Evolutionary conservation across 2,329 filamentous ascomycete genomes (phyloP).

Genomic region (Cladosporium sp.): DNA sequence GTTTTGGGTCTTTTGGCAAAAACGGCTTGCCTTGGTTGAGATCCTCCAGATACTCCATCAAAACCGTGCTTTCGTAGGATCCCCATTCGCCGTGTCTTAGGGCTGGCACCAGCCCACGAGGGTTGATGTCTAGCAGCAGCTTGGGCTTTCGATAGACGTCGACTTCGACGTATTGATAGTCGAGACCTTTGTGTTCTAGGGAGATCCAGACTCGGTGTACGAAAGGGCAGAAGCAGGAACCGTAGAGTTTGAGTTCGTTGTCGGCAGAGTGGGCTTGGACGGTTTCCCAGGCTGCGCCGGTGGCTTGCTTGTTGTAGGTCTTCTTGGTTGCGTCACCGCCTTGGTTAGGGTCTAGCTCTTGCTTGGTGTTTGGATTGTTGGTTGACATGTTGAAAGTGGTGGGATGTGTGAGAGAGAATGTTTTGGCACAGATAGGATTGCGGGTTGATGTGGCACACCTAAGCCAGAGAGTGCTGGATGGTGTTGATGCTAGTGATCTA

Average conservation of each 20-base stretch:
- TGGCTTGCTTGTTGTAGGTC: conserved; percentile 66
- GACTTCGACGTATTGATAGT: conserved; percentile 83
- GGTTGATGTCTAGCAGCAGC: conserved; percentile 69
- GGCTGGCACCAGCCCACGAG: conserved; percentile 70
- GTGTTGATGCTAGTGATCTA: too few species aligned
- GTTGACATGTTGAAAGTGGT: not conserved
- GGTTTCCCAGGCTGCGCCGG: conserved; percentile 65
- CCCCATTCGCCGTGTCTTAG: conserved; percentile 76
- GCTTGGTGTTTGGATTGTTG: conserved; percentile 16
- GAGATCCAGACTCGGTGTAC: conserved; percentile 89
- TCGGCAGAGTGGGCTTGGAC: conserved; percentile 67
- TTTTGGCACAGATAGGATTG: too few species aligned
- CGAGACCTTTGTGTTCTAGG: conserved; percentile 70
- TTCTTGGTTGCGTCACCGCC: conserved; percentile 53
- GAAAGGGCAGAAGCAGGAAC: conserved; percentile 82
- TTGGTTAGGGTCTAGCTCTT: conserved; percentile 41
- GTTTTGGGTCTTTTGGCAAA: conserved; percentile 61
- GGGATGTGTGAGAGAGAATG: not conserved
- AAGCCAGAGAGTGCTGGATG: too few species aligned
- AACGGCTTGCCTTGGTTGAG: conserved; percentile 57
- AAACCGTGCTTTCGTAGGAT: conserved; percentile 74
- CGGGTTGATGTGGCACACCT: too few species aligned
- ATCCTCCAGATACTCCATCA: conserved; percentile 88
- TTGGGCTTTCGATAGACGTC: conserved; percentile 74
- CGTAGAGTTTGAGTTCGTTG: conserved; percentile 70